phyloP scores from a whole-genome alignment of 768 basidiomycete genomes.

The Dentipellis sp. region DNA sequence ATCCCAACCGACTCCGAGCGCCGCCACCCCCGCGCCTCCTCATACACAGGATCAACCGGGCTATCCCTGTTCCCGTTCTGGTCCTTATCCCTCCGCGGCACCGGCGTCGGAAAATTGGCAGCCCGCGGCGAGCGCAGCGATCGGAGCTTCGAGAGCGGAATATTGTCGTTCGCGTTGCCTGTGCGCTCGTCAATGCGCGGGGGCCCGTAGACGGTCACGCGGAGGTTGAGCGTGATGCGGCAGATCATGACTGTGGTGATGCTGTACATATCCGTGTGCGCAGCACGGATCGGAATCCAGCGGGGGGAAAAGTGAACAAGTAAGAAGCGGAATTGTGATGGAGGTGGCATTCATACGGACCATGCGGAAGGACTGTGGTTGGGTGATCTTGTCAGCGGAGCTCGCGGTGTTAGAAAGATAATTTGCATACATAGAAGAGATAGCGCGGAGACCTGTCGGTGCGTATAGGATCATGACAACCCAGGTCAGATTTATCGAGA shows the following conservation, averaged over 20 bases:
- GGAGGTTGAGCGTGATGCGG: constrained; percentile 13
- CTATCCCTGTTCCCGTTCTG: too few relatives aligned
- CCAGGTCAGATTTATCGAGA: constrained; percentile 13
- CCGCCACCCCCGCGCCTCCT: too few relatives aligned
- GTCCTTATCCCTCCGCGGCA: too few relatives aligned
- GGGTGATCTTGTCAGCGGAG: background rate
- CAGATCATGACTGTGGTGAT: constrained; percentile 12
- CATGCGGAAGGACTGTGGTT: constrained; percentile 10
- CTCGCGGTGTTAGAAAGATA: background rate
- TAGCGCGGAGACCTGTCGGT: constrained; percentile 13
- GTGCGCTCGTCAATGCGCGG: constrained; percentile 3
- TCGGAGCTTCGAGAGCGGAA: constrained; percentile 6
- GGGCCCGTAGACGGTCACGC: constrained; percentile 11
- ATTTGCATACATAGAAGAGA: constrained; percentile 9
- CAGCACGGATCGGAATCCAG: too few relatives aligned
- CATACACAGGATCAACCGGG: too few relatives aligned
- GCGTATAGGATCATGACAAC: constrained; percentile 14
- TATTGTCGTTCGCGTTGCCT: background rate
- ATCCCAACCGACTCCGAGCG: too few relatives aligned
- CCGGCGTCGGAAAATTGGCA: too few relatives aligned
- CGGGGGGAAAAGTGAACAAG: background rate
- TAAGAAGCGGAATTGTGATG: background rate
- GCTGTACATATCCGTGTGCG: background rate
- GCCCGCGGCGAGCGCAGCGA: background rate
- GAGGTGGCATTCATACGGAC: background rate